These are phyloP conservation scores for Caryopteris hybrid DNA, from an alignment of 305 asterid species.

Conservation along the genomic window DNA sequence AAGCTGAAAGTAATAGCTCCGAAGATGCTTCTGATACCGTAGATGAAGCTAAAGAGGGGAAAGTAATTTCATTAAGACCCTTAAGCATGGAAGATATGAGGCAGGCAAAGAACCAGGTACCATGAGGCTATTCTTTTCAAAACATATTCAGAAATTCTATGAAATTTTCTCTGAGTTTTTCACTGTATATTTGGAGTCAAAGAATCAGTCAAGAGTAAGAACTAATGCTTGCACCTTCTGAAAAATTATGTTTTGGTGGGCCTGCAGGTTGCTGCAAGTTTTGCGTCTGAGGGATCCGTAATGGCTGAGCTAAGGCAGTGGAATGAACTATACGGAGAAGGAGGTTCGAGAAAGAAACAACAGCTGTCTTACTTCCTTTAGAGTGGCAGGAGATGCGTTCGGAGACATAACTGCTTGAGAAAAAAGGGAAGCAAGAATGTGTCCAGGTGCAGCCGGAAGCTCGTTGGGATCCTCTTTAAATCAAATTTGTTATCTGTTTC, in stretches of 20 bases:
- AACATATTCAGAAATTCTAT: too few species aligned
- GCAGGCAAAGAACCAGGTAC: constrained; percentile 89
- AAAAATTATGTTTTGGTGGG: background rate
- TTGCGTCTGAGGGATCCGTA: constrained; percentile 88
- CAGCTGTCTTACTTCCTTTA: constrained; percentile 84
- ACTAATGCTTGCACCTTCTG: background rate
- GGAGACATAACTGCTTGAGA: constrained; percentile 2
- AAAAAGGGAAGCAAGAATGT: background rate
- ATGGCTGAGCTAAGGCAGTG: constrained; percentile 93
- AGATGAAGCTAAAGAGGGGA: constrained; percentile 51
- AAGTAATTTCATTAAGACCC: constrained; percentile 61
- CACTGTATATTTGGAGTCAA: too few species aligned
- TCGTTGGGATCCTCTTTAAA: background rate
- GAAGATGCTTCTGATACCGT: constrained; percentile 37
- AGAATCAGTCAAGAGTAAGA: too few species aligned
- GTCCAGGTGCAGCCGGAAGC: background rate
- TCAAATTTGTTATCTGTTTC: constrained; percentile 6
- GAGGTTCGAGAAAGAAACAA: constrained; percentile 88
- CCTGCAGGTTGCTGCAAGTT: constrained; percentile 90
- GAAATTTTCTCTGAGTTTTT: too few species aligned
- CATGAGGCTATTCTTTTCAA: background rate
- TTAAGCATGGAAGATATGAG: constrained; percentile 88
- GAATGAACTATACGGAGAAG: constrained; percentile 94
- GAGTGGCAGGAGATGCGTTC: background rate
- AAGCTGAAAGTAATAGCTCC: constrained; percentile 36